Percentiles rank a stretch among this genome's conserved stretches.
phyloP scores from a whole-genome alignment of 805 yeast species.

The Grigorovia humatica region DNA sequence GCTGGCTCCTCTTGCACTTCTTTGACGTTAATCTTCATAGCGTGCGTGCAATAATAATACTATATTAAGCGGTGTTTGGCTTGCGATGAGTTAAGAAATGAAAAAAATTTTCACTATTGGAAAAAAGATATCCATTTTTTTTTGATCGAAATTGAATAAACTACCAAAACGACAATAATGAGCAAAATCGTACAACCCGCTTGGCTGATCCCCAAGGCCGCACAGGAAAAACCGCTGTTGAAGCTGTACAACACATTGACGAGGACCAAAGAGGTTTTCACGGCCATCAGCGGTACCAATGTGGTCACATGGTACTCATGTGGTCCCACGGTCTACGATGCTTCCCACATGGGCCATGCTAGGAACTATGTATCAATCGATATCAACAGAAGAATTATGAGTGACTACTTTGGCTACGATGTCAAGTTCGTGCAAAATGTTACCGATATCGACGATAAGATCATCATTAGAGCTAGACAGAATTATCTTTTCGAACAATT shows the following conservation, averaged over 20 bases:
- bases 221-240: slow-evolving; percentile 34
- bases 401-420: slow-evolving; percentile 86
- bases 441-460: slow-evolving; percentile 97
- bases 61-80: background rate
- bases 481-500: slow-evolving; percentile 64
- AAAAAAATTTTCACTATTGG: background rate
- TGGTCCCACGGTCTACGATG: slow-evolving; percentile 97
- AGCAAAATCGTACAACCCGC: slow-evolving; percentile 38
- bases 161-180: background rate
- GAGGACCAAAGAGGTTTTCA: slow-evolving; percentile 63
- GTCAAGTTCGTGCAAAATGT: slow-evolving; percentile 88
- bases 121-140: background rate
- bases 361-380: slow-evolving; percentile 92
- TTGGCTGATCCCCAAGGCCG: slow-evolving; percentile 36
- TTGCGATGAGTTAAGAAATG: background rate
- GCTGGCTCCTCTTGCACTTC: slow-evolving; percentile 37
- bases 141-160: background rate
- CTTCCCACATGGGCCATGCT: slow-evolving; percentile 98
- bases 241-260: slow-evolving; percentile 78
- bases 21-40: slow-evolving; percentile 13
- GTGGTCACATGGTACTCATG: slow-evolving; percentile 91
- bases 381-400: slow-evolving; percentile 79
- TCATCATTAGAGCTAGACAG: slow-evolving; percentile 90
- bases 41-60: no score
- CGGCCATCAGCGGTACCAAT: slow-evolving; percentile 49